Conservation (phyloP, 2,329 filamentous ascomycete genomes). For the Monilinia vaccinii-corymbosi region DNA sequence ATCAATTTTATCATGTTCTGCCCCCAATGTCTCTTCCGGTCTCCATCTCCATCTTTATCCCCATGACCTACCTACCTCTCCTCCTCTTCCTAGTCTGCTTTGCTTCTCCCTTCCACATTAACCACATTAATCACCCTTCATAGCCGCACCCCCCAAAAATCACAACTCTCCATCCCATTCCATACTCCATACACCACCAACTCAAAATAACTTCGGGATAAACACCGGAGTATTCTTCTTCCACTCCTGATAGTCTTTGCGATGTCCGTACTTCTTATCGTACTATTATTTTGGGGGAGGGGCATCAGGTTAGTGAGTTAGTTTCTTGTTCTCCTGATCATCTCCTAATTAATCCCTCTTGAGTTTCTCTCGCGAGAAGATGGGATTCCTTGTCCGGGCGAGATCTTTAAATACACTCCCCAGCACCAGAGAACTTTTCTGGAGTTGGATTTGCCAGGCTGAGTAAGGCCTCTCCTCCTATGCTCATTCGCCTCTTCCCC, state of each 20-base stretch:
- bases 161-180: background rate
- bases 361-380: background rate
- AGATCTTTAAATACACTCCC: background rate
- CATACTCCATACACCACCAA: background rate
- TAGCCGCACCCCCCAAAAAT: too few species aligned
- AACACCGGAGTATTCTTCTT: slow-evolving; percentile 57
- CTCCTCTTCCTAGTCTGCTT: too few species aligned
- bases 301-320: background rate
- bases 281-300: slow-evolving; percentile 33
- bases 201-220: slow-evolving; percentile 49
- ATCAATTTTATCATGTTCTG: too few species aligned
- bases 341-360: background rate
- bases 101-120: too few species aligned
- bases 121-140: too few species aligned
- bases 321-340: background rate
- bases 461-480: too few species aligned
- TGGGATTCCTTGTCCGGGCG: too few species aligned
- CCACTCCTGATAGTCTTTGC: slow-evolving; percentile 59
- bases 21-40: too few species aligned
- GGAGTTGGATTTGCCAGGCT: too few species aligned
- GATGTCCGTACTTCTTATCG: slow-evolving; percentile 52
- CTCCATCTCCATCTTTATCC: too few species aligned
- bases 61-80: too few species aligned
- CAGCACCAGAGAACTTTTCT: too few species aligned
- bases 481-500: background rate